These are phyloP conservation scores for Starmerella vaccinii DNA, from an alignment of 805 yeast species.

Conservation along the genomic window DNA sequence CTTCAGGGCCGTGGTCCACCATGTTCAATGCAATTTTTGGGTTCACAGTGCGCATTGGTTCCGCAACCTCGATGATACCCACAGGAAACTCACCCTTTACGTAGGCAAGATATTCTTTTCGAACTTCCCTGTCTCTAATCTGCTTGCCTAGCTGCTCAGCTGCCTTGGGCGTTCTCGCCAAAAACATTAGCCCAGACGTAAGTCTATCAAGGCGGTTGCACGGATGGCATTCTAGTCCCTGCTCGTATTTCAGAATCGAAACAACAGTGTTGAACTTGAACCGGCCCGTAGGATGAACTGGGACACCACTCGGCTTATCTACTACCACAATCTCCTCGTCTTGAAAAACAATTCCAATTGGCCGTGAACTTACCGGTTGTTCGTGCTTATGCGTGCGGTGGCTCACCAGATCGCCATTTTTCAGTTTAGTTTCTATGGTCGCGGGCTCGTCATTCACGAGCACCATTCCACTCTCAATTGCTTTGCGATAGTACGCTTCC, in stretches of 20 bases:
- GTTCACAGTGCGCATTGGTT: conserved; percentile 58
- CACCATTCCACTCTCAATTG: conserved; percentile 67
- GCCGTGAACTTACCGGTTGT: conserved; percentile 59
- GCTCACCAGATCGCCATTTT: conserved; percentile 72
- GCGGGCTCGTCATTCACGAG: conserved; percentile 61
- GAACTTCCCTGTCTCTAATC: conserved; percentile 56
- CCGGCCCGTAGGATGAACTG: conserved; percentile 89
- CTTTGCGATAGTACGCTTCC: conserved; percentile 51
- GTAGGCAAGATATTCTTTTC: conserved; percentile 75
- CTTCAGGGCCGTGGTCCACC: conserved; percentile 29
- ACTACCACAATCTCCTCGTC: conserved; percentile 69
- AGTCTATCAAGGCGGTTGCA: conserved; percentile 83
- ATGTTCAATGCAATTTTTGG: conserved; percentile 64
- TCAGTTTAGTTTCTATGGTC: conserved; percentile 49
- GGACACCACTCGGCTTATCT: conserved; percentile 90
- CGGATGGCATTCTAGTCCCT: conserved; percentile 59
- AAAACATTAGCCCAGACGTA: conserved; percentile 87
- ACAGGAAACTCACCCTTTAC: conserved; percentile 82
- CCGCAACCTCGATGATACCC: conserved; percentile 42
- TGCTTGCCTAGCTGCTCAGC: conserved; percentile 69
- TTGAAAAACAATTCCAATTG: conserved; percentile 58
- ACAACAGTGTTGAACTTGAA: conserved; percentile 75
- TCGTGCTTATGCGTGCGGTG: conserved; percentile 84
- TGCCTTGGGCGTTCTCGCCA: conserved; percentile 71
- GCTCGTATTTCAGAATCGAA: conserved; percentile 62